Conservation (phyloP, 257 asterid species). For the Gynochthodes officinalis region DNA sequence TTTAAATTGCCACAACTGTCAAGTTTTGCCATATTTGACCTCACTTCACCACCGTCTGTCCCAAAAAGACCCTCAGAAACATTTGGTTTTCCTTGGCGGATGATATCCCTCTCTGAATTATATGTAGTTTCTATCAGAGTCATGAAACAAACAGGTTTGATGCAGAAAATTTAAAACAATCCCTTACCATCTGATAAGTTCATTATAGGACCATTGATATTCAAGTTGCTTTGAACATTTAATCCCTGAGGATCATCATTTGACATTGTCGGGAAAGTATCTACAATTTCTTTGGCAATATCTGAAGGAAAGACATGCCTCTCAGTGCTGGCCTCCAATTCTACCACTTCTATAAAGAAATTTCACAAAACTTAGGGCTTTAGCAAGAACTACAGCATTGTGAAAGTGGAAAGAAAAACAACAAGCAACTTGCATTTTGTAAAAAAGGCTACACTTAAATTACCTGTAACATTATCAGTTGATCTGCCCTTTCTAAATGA, state of each 20-base stretch:
- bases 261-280: constrained; percentile 31
- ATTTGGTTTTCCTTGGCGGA: constrained; percentile 29
- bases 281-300: constrained; percentile 33
- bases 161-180: constrained; percentile 9
- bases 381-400: background rate
- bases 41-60: constrained; percentile 11
- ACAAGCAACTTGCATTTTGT: background rate
- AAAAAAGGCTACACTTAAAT: background rate
- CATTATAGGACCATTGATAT: constrained; percentile 28
- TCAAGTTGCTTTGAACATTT: constrained; percentile 32
- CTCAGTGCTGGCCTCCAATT: constrained; percentile 38
- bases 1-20: constrained; percentile 26
- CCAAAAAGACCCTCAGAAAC: constrained; percentile 34
- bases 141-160: constrained; percentile 13
- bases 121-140: constrained; percentile 16
- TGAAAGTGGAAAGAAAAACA: background rate
- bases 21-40: constrained; percentile 15
- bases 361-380: background rate
- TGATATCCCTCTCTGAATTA: constrained; percentile 36
- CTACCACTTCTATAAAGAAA: constrained; percentile 35
- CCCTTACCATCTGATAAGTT: constrained; percentile 29
- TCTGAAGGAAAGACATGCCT: constrained; percentile 36
- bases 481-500: constrained; percentile 55
- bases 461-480: constrained; percentile 61
- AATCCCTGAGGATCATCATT: constrained; percentile 29